Percentiles rank a stretch among this genome's conserved stretches.
Conservation (phyloP, 1,284 basidiomycete species). For the Ustilago xerochloae region DNA sequence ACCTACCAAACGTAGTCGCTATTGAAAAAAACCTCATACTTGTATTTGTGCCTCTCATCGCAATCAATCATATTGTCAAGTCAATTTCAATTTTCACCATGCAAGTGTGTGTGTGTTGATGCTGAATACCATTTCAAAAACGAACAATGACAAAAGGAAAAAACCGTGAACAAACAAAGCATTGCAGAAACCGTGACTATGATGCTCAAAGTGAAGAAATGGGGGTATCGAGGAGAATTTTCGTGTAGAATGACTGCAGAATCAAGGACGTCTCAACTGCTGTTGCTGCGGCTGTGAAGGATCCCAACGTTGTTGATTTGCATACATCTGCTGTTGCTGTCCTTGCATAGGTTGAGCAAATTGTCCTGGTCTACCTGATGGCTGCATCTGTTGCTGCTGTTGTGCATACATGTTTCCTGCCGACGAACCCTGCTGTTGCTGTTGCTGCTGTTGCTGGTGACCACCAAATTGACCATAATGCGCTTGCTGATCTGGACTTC, state of each 20-base stretch:
- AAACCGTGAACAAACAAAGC: background rate
- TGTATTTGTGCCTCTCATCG: conserved; percentile 15
- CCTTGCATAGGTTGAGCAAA: conserved; percentile 1
- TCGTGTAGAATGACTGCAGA: no score
- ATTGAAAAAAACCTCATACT: conserved; percentile 1
- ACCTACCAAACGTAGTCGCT: conserved; percentile 41
- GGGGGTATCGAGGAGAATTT: background rate
- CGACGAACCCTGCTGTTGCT: background rate
- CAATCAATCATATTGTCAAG: background rate
- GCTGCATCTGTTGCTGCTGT: conserved; percentile 16
- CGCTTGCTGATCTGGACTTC: conserved; percentile 33
- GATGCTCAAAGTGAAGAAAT: background rate
- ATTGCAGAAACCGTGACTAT: background rate
- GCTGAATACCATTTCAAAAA: background rate
- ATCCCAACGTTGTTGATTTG: conserved; percentile 5
- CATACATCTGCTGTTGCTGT: conserved; percentile 23
- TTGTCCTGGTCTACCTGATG: background rate
- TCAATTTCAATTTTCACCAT: background rate
- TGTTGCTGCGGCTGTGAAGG: conserved; percentile 9
- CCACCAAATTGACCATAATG: conserved; percentile 14
- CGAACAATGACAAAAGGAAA: background rate
- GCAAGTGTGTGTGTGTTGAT: background rate
- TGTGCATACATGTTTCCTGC: conserved; percentile 8
- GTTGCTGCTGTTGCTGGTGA: conserved; percentile 12
- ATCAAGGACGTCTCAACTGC: conserved; percentile 14